These are phyloP conservation scores for Apiospora pterosperma DNA, from an alignment of 2,329 filamentous ascomycete species.

Conservation along the genomic window DNA sequence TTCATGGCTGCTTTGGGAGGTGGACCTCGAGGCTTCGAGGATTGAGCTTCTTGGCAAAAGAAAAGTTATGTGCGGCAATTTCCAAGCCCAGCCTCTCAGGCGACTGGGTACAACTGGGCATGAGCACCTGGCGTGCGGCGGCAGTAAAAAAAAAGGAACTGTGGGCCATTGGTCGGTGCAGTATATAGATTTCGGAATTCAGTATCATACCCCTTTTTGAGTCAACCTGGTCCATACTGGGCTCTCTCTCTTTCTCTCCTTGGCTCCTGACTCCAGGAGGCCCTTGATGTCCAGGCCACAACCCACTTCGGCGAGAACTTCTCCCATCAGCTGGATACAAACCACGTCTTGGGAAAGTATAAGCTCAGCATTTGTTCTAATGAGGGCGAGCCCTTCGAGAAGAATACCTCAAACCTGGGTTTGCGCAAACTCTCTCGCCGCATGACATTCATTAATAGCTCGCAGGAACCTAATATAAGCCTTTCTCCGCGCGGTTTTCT, in stretches of 20 bases:
- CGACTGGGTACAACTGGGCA: neutral
- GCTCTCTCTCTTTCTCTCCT: neutral
- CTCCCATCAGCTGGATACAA: neutral
- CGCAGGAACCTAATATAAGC: neutral
- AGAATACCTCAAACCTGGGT: neutral
- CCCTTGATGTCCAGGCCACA: neutral
- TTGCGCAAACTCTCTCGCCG: neutral
- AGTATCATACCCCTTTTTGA: constrained; percentile 3
- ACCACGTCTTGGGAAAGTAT: no score
- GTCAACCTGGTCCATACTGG: neutral
- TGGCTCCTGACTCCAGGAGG: neutral
- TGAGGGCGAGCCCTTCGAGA: neutral
- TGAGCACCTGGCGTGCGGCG: neutral
- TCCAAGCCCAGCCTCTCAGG: neutral
- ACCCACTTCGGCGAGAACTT: neutral
- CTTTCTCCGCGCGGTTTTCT: neutral
- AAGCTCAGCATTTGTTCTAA: no score
- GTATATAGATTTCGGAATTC: constrained; percentile 6
- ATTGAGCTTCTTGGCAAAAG: neutral
- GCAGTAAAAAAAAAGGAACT: neutral
- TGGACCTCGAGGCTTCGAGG: neutral
- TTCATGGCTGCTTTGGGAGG: neutral
- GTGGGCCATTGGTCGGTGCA: neutral
- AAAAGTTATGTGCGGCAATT: constrained; percentile 1
- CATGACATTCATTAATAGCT: neutral